phyloP scores from a whole-genome alignment of 2,329 filamentous ascomycete genomes.

The Claviceps pazoutovae region DNA sequence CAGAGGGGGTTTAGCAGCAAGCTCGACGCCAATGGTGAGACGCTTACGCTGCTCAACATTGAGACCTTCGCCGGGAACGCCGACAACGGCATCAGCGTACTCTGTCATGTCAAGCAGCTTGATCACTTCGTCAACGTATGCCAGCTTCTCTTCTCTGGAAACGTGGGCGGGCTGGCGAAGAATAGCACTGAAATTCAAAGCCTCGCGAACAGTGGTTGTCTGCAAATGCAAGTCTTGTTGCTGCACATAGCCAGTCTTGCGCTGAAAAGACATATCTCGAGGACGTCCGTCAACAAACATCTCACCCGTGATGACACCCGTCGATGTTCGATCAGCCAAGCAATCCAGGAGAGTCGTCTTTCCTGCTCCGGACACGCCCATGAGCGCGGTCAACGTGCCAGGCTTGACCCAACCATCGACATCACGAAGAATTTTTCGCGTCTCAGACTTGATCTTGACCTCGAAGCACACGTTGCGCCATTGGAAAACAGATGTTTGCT shows the following conservation, averaged over 20 bases:
- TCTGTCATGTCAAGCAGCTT: constrained; percentile 80
- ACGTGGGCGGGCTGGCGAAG: constrained; percentile 69
- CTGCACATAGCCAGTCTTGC: constrained; percentile 84
- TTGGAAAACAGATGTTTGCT: constrained; percentile 66
- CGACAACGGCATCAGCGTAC: constrained; percentile 81
- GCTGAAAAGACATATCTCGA: constrained; percentile 72
- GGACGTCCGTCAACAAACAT: constrained; percentile 55
- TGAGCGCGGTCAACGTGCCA: constrained; percentile 75
- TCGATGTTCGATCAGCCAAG: constrained; percentile 70
- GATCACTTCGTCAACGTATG: constrained; percentile 83
- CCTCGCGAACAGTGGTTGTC: constrained; percentile 77
- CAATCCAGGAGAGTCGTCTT: constrained; percentile 86
- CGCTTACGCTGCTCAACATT: constrained; percentile 60
- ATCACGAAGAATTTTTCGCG: constrained; percentile 64
- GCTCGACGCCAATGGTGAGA: constrained; percentile 88
- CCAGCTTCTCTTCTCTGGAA: constrained; percentile 63
- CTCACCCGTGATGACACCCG: constrained; percentile 77
- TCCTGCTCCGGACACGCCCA: constrained; percentile 87
- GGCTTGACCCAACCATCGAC: constrained; percentile 92
- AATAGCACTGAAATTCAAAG: constrained; percentile 71
- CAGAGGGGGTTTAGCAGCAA: constrained; percentile 80
- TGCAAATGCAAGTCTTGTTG: constrained; percentile 83
- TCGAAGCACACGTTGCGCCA: constrained; percentile 74
- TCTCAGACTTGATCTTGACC: constrained; percentile 63
- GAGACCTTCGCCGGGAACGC: constrained; percentile 76